phyloP scores from a whole-genome alignment of 805 yeast genomes.

The Brettanomyces sp. region DNA sequence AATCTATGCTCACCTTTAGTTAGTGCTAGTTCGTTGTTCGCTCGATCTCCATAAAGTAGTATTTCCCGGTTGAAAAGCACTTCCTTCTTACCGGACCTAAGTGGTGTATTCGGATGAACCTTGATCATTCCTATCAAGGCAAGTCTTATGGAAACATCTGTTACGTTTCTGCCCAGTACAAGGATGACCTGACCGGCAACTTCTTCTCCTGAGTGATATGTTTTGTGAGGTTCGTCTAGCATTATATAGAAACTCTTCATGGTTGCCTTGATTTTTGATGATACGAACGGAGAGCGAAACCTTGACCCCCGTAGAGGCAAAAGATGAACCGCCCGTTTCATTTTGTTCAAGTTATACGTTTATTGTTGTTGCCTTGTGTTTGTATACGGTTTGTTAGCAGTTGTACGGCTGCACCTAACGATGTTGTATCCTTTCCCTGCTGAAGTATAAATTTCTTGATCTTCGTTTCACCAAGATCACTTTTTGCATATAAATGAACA shows the following conservation, averaged over 20 bases:
- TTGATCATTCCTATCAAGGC: conserved; percentile 49
- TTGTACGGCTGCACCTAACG: too few relatives aligned
- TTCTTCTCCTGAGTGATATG: conserved; percentile 74
- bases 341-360: conserved; percentile 7
- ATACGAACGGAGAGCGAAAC: conserved; percentile 11
- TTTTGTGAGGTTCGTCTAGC: conserved; percentile 65
- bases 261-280: conserved; percentile 13
- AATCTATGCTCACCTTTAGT: conserved; percentile 80
- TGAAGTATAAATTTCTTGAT: too few relatives aligned
- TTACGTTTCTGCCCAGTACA: conserved; percentile 44
- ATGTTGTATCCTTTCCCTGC: too few relatives aligned
- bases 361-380: too few relatives aligned
- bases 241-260: conserved; percentile 60
- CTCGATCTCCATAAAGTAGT: conserved; percentile 41
- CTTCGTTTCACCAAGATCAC: too few relatives aligned
- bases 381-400: too few relatives aligned
- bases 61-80: conserved; percentile 51
- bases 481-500: too few relatives aligned
- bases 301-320: conserved; percentile 23
- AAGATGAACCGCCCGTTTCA: conserved; percentile 45
- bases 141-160: conserved; percentile 43
- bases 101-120: conserved; percentile 42
- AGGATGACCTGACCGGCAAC: conserved; percentile 56
- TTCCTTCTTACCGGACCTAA: conserved; percentile 40
- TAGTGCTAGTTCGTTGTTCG: conserved; percentile 23